Conservation (phyloP, 129 eudicot species). For the Deinandra increscens region DNA sequence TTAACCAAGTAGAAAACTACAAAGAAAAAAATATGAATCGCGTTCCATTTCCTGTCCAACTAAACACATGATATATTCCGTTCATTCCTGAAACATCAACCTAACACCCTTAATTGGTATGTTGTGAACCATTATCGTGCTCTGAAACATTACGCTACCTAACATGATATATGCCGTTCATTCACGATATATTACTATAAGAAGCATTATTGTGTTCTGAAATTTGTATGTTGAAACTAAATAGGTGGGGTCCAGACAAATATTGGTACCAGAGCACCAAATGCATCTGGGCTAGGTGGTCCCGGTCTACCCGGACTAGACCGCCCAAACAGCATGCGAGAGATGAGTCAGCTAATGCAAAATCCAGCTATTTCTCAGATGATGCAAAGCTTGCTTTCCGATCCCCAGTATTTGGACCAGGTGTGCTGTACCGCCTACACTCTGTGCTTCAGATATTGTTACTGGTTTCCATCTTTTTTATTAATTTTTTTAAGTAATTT, state of each 20-base stretch:
- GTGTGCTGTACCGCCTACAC: slow-evolving; percentile 28
- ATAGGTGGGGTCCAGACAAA: slow-evolving; percentile 61
- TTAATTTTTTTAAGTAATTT: background rate
- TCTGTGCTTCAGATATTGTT: background rate
- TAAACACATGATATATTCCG: background rate
- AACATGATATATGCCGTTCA: background rate
- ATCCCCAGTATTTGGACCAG: slow-evolving; percentile 95
- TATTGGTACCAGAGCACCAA: slow-evolving; percentile 52
- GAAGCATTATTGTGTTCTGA: slow-evolving; percentile 17
- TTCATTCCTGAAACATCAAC: background rate
- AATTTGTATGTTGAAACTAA: slow-evolving; percentile 8
- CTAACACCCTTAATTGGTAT: no score
- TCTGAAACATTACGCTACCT: no score
- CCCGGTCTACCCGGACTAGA: slow-evolving; percentile 76
- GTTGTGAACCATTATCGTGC: no score
- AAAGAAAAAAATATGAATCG: background rate
- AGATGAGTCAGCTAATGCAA: slow-evolving; percentile 73
- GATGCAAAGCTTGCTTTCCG: slow-evolving; percentile 88
- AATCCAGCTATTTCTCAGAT: slow-evolving; percentile 89
- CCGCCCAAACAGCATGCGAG: slow-evolving; percentile 57
- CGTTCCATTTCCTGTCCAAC: background rate
- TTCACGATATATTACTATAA: background rate
- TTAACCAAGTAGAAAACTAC: background rate
- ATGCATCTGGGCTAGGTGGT: slow-evolving; percentile 68
- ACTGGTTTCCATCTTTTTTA: slow-evolving; percentile 7